A percentile compares a stretch with the other conserved stretches of the same genome.
These are phyloP conservation scores for Gnetum montanum DNA, from an alignment of 75 land plant genomes.

Conservation along the genomic window DNA sequence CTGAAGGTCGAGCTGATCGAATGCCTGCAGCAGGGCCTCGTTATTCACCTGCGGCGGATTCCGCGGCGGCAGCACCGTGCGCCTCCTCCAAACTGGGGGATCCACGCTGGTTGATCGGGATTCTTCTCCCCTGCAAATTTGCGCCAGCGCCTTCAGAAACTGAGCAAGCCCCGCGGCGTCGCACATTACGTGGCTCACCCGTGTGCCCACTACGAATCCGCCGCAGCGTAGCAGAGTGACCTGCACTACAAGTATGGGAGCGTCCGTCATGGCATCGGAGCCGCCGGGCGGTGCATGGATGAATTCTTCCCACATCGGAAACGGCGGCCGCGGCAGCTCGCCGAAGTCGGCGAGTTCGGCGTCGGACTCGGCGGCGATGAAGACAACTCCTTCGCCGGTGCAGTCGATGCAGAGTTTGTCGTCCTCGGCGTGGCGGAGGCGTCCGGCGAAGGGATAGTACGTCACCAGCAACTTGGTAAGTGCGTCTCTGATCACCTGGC, in stretches of 20 bases:
- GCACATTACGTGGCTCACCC: conserved; percentile 36
- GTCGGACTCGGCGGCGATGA: conserved; percentile 56
- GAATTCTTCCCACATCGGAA: conserved; percentile 25
- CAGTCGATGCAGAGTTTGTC: conserved; percentile 42
- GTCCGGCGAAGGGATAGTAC: conserved; percentile 62
- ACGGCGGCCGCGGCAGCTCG: conserved; percentile 36
- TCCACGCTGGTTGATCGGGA: too few species aligned
- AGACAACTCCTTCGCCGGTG: conserved; percentile 56
- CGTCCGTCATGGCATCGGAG: conserved; percentile 9
- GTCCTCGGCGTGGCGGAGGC: conserved; percentile 25
- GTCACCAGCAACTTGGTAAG: conserved; percentile 31
- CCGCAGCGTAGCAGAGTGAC: conserved; percentile 37
- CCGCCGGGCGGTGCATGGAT: conserved; percentile 25
- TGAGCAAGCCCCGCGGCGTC: conserved; percentile 43
- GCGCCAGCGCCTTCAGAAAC: conserved; percentile 38
- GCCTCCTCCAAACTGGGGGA: too few species aligned
- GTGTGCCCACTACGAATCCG: conserved; percentile 35
- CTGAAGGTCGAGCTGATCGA: too few species aligned
- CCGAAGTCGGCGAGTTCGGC: conserved; percentile 25
- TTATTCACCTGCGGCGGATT: too few species aligned
- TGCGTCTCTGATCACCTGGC: conserved; percentile 20
- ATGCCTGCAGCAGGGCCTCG: too few species aligned
- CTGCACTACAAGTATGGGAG: conserved; percentile 34
- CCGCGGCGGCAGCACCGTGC: too few species aligned
- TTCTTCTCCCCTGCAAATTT: conserved; percentile 36